A percentile compares a stretch with the other conserved stretches of the same genome.
phyloP scores from a whole-genome alignment of 306 rosid species.

The Ormosia semicastrata region DNA sequence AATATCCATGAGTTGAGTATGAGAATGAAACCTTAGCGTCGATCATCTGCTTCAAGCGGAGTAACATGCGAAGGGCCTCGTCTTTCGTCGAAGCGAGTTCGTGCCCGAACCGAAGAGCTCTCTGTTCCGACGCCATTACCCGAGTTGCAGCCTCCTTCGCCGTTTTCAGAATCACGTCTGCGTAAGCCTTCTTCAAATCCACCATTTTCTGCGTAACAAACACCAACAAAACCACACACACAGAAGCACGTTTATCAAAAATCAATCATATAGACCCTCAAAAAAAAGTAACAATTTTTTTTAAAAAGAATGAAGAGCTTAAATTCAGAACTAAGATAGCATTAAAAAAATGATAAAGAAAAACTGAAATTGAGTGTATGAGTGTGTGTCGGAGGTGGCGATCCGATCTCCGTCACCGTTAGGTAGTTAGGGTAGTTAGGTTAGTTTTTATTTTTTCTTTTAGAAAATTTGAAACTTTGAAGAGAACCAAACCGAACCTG shows the following conservation, averaged over 20 bases:
- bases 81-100: conserved; percentile 53
- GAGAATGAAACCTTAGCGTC: conserved; percentile 59
- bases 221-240: background rate
- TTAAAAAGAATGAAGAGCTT: background rate
- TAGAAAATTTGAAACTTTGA: background rate
- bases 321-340: background rate
- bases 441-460: background rate
- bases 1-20: background rate
- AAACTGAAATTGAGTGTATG: background rate
- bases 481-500: conserved; percentile 32
- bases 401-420: background rate
- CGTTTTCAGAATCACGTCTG: conserved; percentile 73
- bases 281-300: background rate
- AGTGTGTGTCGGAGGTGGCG: background rate
- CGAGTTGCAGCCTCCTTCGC: conserved; percentile 79
- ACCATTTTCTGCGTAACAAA: conserved; percentile 44
- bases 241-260: background rate
- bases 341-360: background rate
- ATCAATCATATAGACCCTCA: background rate
- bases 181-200: conserved; percentile 80
- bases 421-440: conserved; percentile 28
- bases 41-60: conserved; percentile 59
- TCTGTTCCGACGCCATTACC: conserved; percentile 63
- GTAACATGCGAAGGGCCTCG: conserved; percentile 62
- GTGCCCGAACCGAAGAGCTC: conserved; percentile 42